phyloP scores from a whole-genome alignment of 164 flowering plant genomes.

The Aristolochia californica region DNA sequence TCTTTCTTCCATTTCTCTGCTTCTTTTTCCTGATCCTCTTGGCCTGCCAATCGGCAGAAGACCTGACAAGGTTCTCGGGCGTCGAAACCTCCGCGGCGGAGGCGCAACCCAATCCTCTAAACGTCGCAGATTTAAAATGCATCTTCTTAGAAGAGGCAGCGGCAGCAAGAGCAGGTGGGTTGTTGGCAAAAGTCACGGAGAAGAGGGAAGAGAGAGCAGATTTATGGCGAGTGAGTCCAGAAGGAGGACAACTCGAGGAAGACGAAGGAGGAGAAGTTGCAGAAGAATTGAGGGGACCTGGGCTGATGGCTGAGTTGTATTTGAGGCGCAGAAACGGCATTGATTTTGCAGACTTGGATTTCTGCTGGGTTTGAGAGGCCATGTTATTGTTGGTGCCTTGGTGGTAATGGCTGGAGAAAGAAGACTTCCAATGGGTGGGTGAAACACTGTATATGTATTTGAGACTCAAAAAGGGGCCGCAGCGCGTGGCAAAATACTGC shows the following conservation, averaged over 20 bases:
- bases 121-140: slow-evolving; percentile 6
- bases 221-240: slow-evolving; percentile 35
- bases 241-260: slow-evolving; percentile 5
- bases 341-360: neutral
- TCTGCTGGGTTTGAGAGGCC: neutral
- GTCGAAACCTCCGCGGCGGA: slow-evolving; percentile 9
- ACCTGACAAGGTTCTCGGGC: slow-evolving; percentile 29
- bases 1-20: slow-evolving; percentile 11
- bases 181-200: slow-evolving; percentile 1
- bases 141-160: slow-evolving; percentile 7
- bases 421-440: no score
- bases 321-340: neutral
- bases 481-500: no score
- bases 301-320: no score
- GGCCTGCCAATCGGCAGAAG: slow-evolving; percentile 68
- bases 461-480: no score
- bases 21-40: slow-evolving; percentile 45
- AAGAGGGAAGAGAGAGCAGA: slow-evolving; percentile 1
- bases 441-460: no score
- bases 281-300: no score
- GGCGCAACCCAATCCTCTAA: slow-evolving; percentile 9
- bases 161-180: neutral
- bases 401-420: no score
- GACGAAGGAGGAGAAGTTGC: no score
- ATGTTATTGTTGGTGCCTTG: neutral